Evolutionary conservation across 768 basidiomycete species (phyloP).

Genomic region (Kondoa malvinella): DNA sequence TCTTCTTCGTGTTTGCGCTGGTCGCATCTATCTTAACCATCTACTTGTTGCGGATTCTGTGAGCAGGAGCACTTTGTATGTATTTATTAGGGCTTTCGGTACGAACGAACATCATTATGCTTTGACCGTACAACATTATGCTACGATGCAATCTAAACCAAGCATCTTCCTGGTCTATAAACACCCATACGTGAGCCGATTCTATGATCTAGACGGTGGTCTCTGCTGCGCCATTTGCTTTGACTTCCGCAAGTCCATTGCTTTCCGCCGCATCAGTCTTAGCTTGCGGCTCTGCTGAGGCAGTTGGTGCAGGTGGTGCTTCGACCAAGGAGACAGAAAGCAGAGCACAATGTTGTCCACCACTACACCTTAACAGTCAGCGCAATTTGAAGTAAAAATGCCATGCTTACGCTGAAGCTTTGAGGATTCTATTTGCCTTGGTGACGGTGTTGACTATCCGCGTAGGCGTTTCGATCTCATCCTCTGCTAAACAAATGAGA

Average conservation of each 20-base stretch:
- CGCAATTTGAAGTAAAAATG: neutral
- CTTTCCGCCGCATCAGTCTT: too few relatives aligned
- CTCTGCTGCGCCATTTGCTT: neutral
- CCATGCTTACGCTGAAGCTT: slow-evolving; percentile 16
- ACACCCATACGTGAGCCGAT: too few relatives aligned
- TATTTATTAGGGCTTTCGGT: too few relatives aligned
- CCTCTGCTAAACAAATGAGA: neutral
- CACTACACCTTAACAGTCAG: slow-evolving; percentile 19
- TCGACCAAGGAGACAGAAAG: slow-evolving; percentile 6
- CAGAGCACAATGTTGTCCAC: slow-evolving; percentile 33
- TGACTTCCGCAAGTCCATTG: neutral
- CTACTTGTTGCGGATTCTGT: too few relatives aligned
- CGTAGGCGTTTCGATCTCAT: slow-evolving; percentile 31
- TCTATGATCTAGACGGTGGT: too few relatives aligned
- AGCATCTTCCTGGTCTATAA: too few relatives aligned
- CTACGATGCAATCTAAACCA: too few relatives aligned
- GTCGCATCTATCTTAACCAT: too few relatives aligned
- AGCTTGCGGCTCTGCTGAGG: too few relatives aligned
- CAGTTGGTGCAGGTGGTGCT: neutral
- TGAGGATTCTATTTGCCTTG: slow-evolving; percentile 26
- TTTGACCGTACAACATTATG: too few relatives aligned
- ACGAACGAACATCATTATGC: too few relatives aligned
- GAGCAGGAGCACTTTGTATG: too few relatives aligned
- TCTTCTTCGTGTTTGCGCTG: slow-evolving; percentile 5
- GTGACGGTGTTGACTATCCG: slow-evolving; percentile 23